Conservation (phyloP, 2,329 filamentous ascomycete species). For the Penicillium sp. region DNA sequence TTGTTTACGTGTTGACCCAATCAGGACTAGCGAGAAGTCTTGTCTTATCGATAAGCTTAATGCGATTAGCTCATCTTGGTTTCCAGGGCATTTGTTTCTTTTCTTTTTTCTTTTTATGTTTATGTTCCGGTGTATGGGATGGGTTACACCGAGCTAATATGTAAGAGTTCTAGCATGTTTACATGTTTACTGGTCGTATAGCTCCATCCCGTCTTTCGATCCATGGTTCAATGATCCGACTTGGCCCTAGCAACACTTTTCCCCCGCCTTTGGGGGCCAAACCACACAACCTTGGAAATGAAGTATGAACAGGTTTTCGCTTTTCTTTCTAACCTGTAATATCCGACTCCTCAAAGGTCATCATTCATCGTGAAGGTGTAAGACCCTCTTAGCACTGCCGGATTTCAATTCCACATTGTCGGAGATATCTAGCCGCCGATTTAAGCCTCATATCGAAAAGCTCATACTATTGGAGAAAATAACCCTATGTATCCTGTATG, state of each 20-base stretch:
- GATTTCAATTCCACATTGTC: no score
- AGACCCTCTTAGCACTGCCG: no score
- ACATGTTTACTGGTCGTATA: background rate
- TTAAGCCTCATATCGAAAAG: no score
- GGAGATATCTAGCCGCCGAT: background rate
- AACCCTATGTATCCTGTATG: no score
- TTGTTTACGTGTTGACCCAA: constrained; percentile 37
- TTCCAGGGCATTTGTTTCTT: constrained; percentile 7
- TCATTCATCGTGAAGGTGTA: no score
- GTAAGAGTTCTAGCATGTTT: no score
- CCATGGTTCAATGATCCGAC: constrained; percentile 2
- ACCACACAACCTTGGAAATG: no score
- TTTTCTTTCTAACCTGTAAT: no score
- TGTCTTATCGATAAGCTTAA: constrained; percentile 43
- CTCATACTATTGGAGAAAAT: no score
- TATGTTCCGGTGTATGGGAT: background rate
- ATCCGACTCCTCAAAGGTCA: no score
- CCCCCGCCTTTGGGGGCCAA: constrained; percentile 3
- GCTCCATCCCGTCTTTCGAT: background rate
- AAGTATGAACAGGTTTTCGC: no score
- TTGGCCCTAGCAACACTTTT: constrained; percentile 4
- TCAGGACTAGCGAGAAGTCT: constrained; percentile 31
- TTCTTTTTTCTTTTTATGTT: background rate
- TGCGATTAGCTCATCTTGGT: constrained; percentile 18
- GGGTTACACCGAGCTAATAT: background rate